A percentile compares a stretch with the other conserved stretches of the same genome.
Conservation (phyloP, 2,329 filamentous ascomycete genomes). For the Xylariaceae sp. region DNA sequence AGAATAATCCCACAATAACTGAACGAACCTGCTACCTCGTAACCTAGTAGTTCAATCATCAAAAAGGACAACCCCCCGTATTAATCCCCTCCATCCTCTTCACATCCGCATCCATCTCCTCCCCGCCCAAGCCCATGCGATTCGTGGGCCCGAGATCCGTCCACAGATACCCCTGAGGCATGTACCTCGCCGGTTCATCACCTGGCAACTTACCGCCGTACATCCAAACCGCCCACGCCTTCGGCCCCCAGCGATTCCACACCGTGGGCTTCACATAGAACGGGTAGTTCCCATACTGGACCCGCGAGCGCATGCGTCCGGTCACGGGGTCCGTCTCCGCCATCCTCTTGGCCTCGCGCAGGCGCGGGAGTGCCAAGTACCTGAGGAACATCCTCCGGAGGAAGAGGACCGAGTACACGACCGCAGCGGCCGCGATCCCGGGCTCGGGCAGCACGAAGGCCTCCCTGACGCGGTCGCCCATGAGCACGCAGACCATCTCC, state of each 20-base stretch:
- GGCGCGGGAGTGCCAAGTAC: constrained; percentile 55
- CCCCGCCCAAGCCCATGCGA: constrained; percentile 47
- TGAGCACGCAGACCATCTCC: constrained; percentile 51
- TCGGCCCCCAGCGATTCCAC: constrained; percentile 58
- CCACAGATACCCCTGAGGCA: constrained; percentile 48
- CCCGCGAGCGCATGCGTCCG: constrained; percentile 43
- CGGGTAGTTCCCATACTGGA: constrained; percentile 55
- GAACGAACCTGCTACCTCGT: too few relatives aligned
- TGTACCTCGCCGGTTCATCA: constrained; percentile 34
- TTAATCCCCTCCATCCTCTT: constrained; percentile 31
- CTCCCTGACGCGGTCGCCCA: constrained; percentile 58
- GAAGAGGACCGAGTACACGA: constrained; percentile 44
- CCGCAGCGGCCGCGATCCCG: constrained; percentile 29
- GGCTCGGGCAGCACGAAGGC: constrained; percentile 57
- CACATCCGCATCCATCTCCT: constrained; percentile 39
- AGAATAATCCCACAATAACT: too few relatives aligned
- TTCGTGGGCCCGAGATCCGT: constrained; percentile 57
- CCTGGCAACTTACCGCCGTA: constrained; percentile 43
- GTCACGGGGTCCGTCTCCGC: constrained; percentile 47
- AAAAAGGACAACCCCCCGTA: constrained; percentile 30
- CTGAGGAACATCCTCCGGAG: constrained; percentile 51
- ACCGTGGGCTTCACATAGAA: constrained; percentile 58
- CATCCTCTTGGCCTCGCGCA: constrained; percentile 35
- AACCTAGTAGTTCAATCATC: too few relatives aligned
- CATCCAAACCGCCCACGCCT: constrained; percentile 42